Conservation (phyloP, 257 asterid species). For the Solanum medicagineum region DNA sequence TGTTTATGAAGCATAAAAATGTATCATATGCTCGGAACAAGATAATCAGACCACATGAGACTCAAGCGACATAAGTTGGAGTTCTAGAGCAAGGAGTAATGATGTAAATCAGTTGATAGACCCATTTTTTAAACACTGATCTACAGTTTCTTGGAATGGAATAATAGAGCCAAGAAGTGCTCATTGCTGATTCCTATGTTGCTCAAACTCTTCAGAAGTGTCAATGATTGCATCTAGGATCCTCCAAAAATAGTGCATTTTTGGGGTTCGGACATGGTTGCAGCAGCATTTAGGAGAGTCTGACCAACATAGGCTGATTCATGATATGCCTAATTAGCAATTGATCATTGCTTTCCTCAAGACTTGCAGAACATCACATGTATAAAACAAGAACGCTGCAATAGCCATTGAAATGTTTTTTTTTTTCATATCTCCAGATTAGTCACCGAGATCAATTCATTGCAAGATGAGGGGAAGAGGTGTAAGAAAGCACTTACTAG, state of each 20-base stretch:
- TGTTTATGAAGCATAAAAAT: not conserved
- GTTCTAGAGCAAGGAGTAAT: not conserved
- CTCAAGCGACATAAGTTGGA: not conserved
- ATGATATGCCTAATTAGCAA: not conserved
- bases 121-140: not conserved
- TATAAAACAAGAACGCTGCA: not conserved
- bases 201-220: not conserved
- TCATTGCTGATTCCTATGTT: not conserved
- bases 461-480: not conserved
- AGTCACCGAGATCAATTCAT: not conserved
- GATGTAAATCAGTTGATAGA: not conserved
- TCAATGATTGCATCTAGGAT: not conserved
- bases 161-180: not conserved
- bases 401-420: not conserved
- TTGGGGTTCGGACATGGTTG: not conserved
- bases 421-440: not conserved
- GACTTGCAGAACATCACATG: not conserved
- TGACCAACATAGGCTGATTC: not conserved
- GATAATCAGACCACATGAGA: not conserved
- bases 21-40: not conserved
- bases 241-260: not conserved
- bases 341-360: not conserved
- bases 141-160: not conserved
- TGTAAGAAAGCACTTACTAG: conserved; percentile 23
- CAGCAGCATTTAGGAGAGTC: not conserved